These are phyloP conservation scores for Canavalia gladiata DNA, from an alignment of 306 rosid species.

Conservation along the genomic window DNA sequence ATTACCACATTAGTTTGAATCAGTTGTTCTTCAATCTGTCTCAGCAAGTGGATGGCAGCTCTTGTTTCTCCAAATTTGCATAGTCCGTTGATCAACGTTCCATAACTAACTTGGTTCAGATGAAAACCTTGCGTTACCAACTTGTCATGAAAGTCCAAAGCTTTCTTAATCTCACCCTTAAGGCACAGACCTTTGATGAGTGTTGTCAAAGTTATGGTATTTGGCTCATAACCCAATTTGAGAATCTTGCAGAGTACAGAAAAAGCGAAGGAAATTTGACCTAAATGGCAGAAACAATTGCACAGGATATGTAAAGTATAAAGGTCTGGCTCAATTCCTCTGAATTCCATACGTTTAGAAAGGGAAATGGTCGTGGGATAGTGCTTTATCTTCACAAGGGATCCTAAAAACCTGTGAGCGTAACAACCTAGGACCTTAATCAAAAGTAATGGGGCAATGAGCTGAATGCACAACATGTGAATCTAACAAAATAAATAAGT, in stretches of 20 bases:
- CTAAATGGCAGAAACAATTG: conserved; percentile 2
- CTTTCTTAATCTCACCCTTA: background rate
- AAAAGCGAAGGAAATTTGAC: background rate
- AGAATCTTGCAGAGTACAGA: conserved; percentile 12
- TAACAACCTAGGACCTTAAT: too few relatives aligned
- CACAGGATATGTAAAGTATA: background rate
- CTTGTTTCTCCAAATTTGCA: background rate
- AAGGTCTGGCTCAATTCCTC: background rate
- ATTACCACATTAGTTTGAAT: background rate
- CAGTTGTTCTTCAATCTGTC: background rate
- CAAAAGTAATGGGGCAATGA: too few relatives aligned
- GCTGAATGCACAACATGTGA: too few relatives aligned
- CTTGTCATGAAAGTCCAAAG: conserved; percentile 3
- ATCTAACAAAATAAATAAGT: too few relatives aligned
- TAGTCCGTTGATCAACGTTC: background rate
- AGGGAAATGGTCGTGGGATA: conserved; percentile 28
- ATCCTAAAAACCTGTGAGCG: background rate
- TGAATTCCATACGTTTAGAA: background rate
- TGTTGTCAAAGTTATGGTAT: background rate
- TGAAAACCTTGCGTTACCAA: background rate
- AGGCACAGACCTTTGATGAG: conserved; percentile 7
- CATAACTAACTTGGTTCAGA: background rate
- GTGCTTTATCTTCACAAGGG: conserved; percentile 31
- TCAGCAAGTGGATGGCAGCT: conserved; percentile 7
- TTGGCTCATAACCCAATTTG: background rate